A percentile compares a stretch with the other conserved stretches of the same genome.
These are phyloP conservation scores for Miamiensis avidus DNA, from an alignment of 169 alveolate genomes.

Conservation along the genomic window DNA sequence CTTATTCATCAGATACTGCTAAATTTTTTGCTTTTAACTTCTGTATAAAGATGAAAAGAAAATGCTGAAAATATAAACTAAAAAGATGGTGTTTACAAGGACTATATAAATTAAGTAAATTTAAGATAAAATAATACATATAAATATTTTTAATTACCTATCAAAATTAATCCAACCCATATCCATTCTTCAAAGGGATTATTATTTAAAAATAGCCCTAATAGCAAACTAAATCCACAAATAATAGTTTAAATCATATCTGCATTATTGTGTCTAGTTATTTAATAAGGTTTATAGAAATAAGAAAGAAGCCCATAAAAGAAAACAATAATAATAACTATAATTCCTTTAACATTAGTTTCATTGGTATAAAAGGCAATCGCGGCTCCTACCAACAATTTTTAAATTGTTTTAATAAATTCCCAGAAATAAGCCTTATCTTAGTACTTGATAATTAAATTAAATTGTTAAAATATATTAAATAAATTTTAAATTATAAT, in stretches of 20 bases:
- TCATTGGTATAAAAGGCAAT: not conserved
- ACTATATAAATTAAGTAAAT: no score
- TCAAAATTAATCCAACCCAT: no score
- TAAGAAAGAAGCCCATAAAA: not conserved
- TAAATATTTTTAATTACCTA: no score
- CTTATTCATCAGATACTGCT: no score
- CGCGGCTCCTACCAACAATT: not conserved
- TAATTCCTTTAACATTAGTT: not conserved
- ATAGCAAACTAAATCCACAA: not conserved
- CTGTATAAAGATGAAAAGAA: no score
- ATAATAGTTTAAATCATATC: not conserved
- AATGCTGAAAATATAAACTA: no score
- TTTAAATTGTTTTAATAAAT: conserved; percentile 1
- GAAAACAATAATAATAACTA: not conserved
- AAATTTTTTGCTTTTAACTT: no score
- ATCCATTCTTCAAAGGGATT: conserved; percentile 12
- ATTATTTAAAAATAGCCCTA: not conserved
- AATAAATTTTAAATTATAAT: no score
- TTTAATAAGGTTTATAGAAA: not conserved
- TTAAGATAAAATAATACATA: no score
- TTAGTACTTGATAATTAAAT: no score
- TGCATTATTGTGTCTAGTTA: not conserved
- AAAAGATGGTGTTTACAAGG: no score
- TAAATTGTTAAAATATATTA: no score
- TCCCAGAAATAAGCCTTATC: conserved; percentile 11